Evolutionary conservation across 108 stramenopile species (phyloP).

Genomic region (Licmophora abbreviata): DNA sequence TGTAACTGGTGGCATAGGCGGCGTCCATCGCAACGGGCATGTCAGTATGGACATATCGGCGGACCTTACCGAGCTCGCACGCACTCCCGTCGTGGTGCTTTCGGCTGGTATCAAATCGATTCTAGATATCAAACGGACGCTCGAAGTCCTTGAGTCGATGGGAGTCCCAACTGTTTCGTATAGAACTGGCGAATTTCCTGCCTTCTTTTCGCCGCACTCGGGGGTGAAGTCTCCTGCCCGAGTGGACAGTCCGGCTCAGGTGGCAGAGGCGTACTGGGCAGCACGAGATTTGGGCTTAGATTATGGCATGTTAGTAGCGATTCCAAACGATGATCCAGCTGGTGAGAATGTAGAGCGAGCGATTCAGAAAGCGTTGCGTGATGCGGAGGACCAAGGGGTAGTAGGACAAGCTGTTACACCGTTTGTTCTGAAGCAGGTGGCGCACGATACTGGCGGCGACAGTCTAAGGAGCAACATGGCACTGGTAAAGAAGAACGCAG

Average conservation of each 20-base stretch:
- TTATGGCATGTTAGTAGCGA: slow-evolving; percentile 86
- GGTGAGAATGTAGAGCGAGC: slow-evolving; percentile 77
- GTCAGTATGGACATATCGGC: slow-evolving; percentile 86
- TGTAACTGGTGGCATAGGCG: slow-evolving; percentile 91
- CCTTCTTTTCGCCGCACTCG: slow-evolving; percentile 90
- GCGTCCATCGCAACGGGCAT: slow-evolving; percentile 90
- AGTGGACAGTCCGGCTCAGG: slow-evolving; percentile 57
- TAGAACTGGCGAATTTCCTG: slow-evolving; percentile 86
- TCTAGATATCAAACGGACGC: slow-evolving; percentile 86
- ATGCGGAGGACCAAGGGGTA: slow-evolving; percentile 49
- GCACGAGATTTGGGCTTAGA: slow-evolving; percentile 43
- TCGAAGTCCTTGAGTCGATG: slow-evolving; percentile 96
- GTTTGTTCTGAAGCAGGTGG: slow-evolving; percentile 80
- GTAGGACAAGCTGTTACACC: slow-evolving; percentile 90
- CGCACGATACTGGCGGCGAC: slow-evolving; percentile 67
- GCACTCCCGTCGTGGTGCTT: slow-evolving; percentile 90
- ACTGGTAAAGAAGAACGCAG: slow-evolving; percentile 86
- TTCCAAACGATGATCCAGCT: slow-evolving; percentile 91
- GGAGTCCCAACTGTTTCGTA: slow-evolving; percentile 82
- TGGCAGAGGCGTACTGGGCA: slow-evolving; percentile 61
- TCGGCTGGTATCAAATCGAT: slow-evolving; percentile 97
- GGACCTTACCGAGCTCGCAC: slow-evolving; percentile 88
- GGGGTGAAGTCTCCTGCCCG: slow-evolving; percentile 54
- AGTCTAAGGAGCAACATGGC: slow-evolving; percentile 85
- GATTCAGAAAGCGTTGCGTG: slow-evolving; percentile 70